phyloP scores from a whole-genome alignment of 805 yeast species.

The Priceomyces melissophilus region DNA sequence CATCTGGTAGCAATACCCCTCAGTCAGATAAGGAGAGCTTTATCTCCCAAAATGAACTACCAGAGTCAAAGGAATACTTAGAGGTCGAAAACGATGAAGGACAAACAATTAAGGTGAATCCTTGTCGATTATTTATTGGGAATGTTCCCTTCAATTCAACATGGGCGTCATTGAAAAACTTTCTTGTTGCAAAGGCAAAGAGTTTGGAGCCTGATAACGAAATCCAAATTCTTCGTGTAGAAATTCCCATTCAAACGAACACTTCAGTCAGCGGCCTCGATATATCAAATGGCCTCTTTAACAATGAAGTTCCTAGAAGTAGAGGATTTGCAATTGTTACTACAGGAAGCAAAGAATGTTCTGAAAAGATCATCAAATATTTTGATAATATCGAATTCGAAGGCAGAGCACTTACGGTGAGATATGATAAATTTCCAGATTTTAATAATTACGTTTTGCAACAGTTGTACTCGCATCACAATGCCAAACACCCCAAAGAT shows the following conservation, averaged over 20 bases:
- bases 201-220: constrained; percentile 24
- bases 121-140: constrained; percentile 49
- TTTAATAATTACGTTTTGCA: constrained; percentile 28
- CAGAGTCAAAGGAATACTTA: constrained; percentile 10
- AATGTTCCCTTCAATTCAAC: constrained; percentile 50
- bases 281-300: background rate
- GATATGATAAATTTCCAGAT: constrained; percentile 55
- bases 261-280: background rate
- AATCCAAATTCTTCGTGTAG: constrained; percentile 32
- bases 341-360: constrained; percentile 44
- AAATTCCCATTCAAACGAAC: constrained; percentile 35
- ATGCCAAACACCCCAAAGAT: background rate
- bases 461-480: constrained; percentile 14
- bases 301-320: constrained; percentile 9
- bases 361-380: constrained; percentile 44
- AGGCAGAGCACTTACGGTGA: constrained; percentile 58
- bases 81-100: constrained; percentile 22
- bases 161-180: constrained; percentile 30
- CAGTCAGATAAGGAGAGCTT: constrained; percentile 6
- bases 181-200: constrained; percentile 19
- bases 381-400: constrained; percentile 55
- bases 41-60: constrained; percentile 4
- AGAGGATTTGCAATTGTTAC: constrained; percentile 68
- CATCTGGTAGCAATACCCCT: background rate
- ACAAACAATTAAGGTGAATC: constrained; percentile 33